These are phyloP conservation scores for Penicillium nucicola DNA, from an alignment of 495 filamentous ascomycete genomes.

Conservation along the genomic window DNA sequence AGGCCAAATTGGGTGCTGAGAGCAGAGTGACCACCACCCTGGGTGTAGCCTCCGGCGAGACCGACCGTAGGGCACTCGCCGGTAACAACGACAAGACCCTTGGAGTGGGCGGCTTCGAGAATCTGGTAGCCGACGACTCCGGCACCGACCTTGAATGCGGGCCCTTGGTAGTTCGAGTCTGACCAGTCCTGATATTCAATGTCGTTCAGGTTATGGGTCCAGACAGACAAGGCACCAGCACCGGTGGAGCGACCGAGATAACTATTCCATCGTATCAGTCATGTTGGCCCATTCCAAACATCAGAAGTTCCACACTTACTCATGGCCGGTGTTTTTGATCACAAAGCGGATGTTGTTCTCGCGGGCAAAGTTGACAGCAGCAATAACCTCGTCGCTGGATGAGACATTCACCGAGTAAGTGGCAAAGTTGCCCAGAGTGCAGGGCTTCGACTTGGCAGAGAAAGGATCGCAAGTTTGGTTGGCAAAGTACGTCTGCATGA, in stretches of 20 bases:
- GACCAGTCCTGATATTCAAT: slow-evolving; percentile 41
- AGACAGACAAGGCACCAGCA: slow-evolving; percentile 51
- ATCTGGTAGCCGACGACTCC: slow-evolving; percentile 51
- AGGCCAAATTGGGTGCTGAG: slow-evolving; percentile 55
- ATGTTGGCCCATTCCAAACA: not conserved
- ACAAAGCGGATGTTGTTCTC: slow-evolving; percentile 60
- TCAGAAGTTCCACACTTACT: slow-evolving; percentile 30
- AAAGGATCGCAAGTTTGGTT: slow-evolving; percentile 58
- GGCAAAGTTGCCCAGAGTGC: slow-evolving; percentile 57
- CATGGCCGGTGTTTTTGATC: slow-evolving; percentile 63
- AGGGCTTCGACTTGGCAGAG: slow-evolving; percentile 38
- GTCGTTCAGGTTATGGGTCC: slow-evolving; percentile 57
- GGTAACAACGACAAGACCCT: slow-evolving; percentile 29
- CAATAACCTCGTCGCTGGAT: slow-evolving; percentile 29
- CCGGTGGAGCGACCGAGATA: slow-evolving; percentile 60
- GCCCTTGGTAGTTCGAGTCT: slow-evolving; percentile 41
- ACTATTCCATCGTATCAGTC: slow-evolving; percentile 6
- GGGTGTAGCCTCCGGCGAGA: slow-evolving; percentile 55
- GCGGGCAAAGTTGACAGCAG: slow-evolving; percentile 49
- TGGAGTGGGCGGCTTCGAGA: slow-evolving; percentile 39
- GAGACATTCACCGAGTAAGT: slow-evolving; percentile 49
- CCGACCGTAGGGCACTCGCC: slow-evolving; percentile 42
- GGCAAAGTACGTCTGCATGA: slow-evolving; percentile 43
- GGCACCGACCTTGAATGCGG: slow-evolving; percentile 54
- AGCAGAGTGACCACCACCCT: slow-evolving; percentile 62